Evolutionary conservation across 2,329 filamentous ascomycete genomes (phyloP).

Genomic region (Neonectria coccinea): DNA sequence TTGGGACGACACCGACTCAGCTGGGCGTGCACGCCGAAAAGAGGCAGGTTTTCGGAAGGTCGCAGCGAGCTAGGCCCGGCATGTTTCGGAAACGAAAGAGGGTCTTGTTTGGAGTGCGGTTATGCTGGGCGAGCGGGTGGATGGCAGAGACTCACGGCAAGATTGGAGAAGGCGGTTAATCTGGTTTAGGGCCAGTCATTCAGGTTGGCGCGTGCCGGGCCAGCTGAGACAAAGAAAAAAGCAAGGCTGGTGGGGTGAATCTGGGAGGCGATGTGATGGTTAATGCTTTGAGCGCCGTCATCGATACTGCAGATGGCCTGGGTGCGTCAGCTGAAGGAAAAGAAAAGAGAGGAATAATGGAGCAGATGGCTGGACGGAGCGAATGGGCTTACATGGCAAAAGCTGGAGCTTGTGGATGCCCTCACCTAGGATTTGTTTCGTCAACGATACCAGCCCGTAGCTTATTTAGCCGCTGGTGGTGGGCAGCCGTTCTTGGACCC

Average conservation of each 20-base stretch:
- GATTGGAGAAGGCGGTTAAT: constrained; percentile 18
- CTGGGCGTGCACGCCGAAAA: not conserved
- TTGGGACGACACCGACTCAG: constrained; percentile 3
- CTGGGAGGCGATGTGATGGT: not conserved
- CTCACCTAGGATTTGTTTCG: not conserved
- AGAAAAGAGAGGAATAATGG: not conserved
- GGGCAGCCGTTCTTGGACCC: not conserved
- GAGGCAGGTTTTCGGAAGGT: not conserved
- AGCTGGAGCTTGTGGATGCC: not conserved
- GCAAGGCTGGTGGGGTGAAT: not conserved
- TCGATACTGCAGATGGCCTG: not conserved
- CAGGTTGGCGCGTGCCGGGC: not conserved
- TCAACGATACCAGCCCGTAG: not conserved
- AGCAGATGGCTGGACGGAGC: not conserved
- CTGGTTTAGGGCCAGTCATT: not conserved
- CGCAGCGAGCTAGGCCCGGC: constrained; percentile 8
- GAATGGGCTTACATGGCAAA: not conserved
- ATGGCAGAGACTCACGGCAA: constrained; percentile 11
- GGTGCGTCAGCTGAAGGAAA: not conserved
- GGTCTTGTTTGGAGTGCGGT: constrained; percentile 16
- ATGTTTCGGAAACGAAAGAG: constrained; percentile 20
- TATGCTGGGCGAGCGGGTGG: constrained; percentile 23
- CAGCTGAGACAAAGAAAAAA: constrained; percentile 4
- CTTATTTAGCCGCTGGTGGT: not conserved
- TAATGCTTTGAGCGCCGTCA: too few relatives aligned